phyloP scores from a whole-genome alignment of 495 filamentous ascomycete genomes.

The Saxophila tyrrhenica region DNA sequence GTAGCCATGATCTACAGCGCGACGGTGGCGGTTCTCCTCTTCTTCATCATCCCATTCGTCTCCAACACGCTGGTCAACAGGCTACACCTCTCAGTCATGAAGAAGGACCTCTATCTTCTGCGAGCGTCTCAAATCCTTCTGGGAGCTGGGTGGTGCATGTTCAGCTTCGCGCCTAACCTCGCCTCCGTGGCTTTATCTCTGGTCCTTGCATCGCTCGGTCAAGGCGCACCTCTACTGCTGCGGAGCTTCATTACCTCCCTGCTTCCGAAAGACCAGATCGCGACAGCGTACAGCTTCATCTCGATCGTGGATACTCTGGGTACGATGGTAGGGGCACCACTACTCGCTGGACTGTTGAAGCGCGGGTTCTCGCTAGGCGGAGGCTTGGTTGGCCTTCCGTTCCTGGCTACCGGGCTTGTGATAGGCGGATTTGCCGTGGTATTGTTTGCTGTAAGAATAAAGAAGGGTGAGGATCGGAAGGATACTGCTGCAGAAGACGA shows the following conservation, averaged over 20 bases:
- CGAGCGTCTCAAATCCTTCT: conserved; percentile 40
- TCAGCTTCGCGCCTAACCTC: conserved; percentile 16
- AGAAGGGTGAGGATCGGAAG: conserved; percentile 4
- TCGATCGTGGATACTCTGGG: conserved; percentile 45
- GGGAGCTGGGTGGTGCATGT: conserved; percentile 43
- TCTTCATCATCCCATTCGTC: conserved; percentile 37
- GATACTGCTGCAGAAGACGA: background rate
- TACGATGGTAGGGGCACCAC: conserved; percentile 41
- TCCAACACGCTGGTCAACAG: conserved; percentile 28
- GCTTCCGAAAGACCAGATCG: conserved; percentile 43
- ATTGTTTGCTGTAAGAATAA: conserved; percentile 5
- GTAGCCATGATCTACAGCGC: conserved; percentile 40
- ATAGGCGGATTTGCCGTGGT: background rate
- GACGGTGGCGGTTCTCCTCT: conserved; percentile 41
- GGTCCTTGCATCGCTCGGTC: conserved; percentile 12
- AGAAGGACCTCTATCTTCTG: conserved; percentile 44
- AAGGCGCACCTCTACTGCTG: conserved; percentile 3
- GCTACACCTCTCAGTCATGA: conserved; percentile 30
- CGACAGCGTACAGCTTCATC: conserved; percentile 45
- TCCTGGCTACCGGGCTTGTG: conserved; percentile 6
- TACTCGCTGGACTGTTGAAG: conserved; percentile 44
- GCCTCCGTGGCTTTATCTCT: conserved; percentile 10
- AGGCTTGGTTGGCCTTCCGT: conserved; percentile 32
- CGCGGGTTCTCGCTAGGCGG: conserved; percentile 39
- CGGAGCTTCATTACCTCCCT: conserved; percentile 43